Base-by-base conservation (phyloP, 257 asterid genomes). In the Nicotiana noctiflora region DNA sequence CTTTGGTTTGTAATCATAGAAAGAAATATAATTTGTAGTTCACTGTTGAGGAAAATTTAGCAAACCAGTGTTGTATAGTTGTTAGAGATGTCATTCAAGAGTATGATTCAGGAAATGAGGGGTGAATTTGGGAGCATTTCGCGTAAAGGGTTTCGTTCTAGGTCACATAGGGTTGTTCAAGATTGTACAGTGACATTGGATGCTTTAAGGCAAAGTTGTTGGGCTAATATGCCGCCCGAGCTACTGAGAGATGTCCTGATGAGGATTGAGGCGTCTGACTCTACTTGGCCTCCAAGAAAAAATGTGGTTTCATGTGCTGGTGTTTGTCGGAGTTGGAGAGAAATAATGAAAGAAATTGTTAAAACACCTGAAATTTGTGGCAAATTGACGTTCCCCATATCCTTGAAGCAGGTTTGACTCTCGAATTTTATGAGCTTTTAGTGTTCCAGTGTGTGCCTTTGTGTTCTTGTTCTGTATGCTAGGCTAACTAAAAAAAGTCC, bases 301-400 rank as follows among this genome's bases (percentile, higher is more conserved):
- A 85, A 89, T 88, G 97, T 94, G 82, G 94, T 92, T 88, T 89
- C 95, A 60, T 96, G 98, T 87, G 97, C 97, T 59, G 99, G 99
- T 81, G 98, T 95, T 85, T 95, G 99, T 82, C 88, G 92, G 87
- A 92, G 92, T 86, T 96, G 99, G 99, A 93, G 99, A 76, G 98
- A 91, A 19, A 91, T 89, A 15, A 88, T 90, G 93, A 96, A 90
- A 79, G 98, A 96, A 75, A 89, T 90, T 63, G 97, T 93, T 2
- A 87, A 66, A 74, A 90, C 84, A 46, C 89, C 95, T 17, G 95
- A 96, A 82, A 83, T 79, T 77, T 94, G 95, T 44, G 91, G 90
- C 79, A 87, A 86, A 84, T 74, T 96, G 82, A 90, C 98, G 5
- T 96, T 93, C 82, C 99, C 99, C 18, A 90, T 96, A 85, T 94